Evolutionary conservation across 2,329 filamentous ascomycete genomes (phyloP), one percentile per base, ranked within the genome.

Genomic region (Claviceps sp.): DNA sequence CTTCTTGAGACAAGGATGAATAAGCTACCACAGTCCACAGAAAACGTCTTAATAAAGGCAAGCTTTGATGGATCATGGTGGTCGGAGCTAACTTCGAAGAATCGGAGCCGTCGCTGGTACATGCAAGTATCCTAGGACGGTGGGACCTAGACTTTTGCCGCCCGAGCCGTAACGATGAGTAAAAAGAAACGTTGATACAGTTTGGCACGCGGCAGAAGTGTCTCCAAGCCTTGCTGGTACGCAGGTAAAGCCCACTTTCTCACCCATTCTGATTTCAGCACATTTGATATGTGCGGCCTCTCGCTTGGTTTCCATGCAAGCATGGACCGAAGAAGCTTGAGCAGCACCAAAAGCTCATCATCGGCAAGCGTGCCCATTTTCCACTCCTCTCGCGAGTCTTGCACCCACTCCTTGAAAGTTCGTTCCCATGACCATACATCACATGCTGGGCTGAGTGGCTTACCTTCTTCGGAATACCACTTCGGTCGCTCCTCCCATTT

Each of bases 401-500:
- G 24, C 24, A 24, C 24, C 24, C 24, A 24, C 24, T 24, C 24
- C 24, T 24, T 24, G 24, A 24, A 24, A 57, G 34, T 45, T 58
- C 52, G 37, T 59, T 56, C 51, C 55, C 55, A 59, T 24, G 53
- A 37, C 51, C 52, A 59, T 11, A 57, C 50, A 42, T 58, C 55
- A 51, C 30, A 30, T 34, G 38, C 37, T 8, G 49, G 50, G 18
- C 54, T 55, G 9, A 59, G 30, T 2, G 55, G 46, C 2, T 16
- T 55, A 6, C 57, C 54, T 16, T 24, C 48, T 20, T 57, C 51
- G 22, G 57, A 55, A 43, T 57, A 62, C 37, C 37, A 38, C 14
- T 38, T 38, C 11, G 14, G 14, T 16, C 37, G 37, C 37, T 14
- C 11, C 14, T 59, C 52, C 58, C 56, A 24, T 24, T 24, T 24